Conservation (phyloP, 1,284 basidiomycete species). For the Retiboletus flavoniger region DNA sequence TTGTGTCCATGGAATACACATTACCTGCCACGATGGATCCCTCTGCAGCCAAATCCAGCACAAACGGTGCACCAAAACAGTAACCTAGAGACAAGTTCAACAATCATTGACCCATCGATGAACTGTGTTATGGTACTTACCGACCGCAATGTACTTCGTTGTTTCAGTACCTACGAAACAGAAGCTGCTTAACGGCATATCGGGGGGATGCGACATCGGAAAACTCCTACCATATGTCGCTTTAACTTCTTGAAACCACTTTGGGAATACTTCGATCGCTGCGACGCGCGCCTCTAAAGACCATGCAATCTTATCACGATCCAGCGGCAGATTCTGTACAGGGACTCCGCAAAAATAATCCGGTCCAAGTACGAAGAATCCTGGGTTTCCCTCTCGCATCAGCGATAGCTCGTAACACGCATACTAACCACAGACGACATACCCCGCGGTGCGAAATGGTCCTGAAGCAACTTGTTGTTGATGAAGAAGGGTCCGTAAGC, state of each 20-base stretch:
- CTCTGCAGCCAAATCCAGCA: conserved; percentile 43
- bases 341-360: conserved; percentile 32
- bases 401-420: background rate
- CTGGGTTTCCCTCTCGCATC: conserved; percentile 10
- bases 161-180: conserved; percentile 14
- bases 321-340: conserved; percentile 8
- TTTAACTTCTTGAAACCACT: conserved; percentile 25
- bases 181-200: background rate
- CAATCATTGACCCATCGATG: background rate
- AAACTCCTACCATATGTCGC: conserved; percentile 19
- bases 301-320: conserved; percentile 19
- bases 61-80: conserved; percentile 56
- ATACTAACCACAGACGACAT: background rate
- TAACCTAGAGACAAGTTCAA: conserved; percentile 39
- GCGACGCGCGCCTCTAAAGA: background rate
- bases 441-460: conserved; percentile 51
- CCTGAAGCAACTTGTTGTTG: conserved; percentile 51
- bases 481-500: conserved; percentile 47
- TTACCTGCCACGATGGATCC: conserved; percentile 47
- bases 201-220: background rate
- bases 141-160: conserved; percentile 38
- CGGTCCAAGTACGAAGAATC: conserved; percentile 29
- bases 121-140: conserved; percentile 24
- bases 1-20: background rate
- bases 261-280: conserved; percentile 20